A percentile compares a stretch with the other conserved stretches of the same genome.
Evolutionary conservation across 2,329 filamentous ascomycete species (phyloP).

Genomic region (Sporothrix variecibatus): DNA sequence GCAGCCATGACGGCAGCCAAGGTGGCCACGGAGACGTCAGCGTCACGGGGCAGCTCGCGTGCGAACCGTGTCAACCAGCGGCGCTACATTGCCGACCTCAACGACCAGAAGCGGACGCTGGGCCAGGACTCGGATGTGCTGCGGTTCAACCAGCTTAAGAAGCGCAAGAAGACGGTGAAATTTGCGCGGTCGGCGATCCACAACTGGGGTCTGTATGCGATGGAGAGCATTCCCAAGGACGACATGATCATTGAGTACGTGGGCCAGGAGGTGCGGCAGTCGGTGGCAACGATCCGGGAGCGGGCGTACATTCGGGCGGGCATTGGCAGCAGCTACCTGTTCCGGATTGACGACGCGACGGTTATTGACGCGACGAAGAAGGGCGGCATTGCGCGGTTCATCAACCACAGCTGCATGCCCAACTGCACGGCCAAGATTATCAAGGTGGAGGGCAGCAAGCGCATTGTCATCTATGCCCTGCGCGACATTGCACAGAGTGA

Average conservation of each 20-base stretch:
- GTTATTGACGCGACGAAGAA: conserved; percentile 98
- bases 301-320: conserved; percentile 91
- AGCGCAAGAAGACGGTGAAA: conserved; percentile 98
- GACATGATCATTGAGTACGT: conserved; percentile 99
- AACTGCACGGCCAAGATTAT: conserved; percentile 99
- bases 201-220: conserved; percentile 97
- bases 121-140: conserved; percentile 86
- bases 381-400: conserved; percentile 95
- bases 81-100: conserved; percentile 89
- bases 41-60: conserved; percentile 78
- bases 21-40: conserved; percentile 74
- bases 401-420: conserved; percentile 97
- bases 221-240: conserved; percentile 94
- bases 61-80: conserved; percentile 95
- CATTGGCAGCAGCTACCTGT: conserved; percentile 95
- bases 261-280: conserved; percentile 93
- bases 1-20: conserved; percentile 71
- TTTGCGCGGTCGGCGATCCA: conserved; percentile 97
- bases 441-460: conserved; percentile 95
- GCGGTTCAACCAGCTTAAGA: conserved; percentile 98
- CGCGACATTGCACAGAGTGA: conserved; percentile 93
- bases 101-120: conserved; percentile 86
- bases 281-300: conserved; percentile 95
- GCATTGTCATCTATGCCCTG: conserved; percentile 97
- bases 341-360: conserved; percentile 96